Base-by-base conservation (phyloP, 192 early-diverging fungal species). In the Phlyctochytrium arcticum region DNA sequence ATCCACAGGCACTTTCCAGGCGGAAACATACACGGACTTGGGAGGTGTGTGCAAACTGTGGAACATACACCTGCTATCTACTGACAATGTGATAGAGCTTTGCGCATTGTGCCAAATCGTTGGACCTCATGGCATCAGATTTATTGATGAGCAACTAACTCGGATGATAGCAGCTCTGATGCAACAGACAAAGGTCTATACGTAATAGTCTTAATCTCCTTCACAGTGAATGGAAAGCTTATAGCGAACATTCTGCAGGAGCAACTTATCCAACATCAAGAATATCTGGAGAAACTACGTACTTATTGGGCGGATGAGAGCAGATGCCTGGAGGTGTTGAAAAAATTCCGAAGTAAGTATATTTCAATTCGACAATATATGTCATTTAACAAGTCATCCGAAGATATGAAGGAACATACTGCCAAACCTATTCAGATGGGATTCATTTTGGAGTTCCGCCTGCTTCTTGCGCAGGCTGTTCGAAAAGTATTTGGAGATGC, bases 131-230 rank as follows among this genome's bases (percentile, higher is more conserved):
- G 75, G 75, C 12, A 35, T 67, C n/a, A 36, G 54, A 31, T 70
- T 76, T 36, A 54, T 76, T 24, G 75, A 76, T 48, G 65, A 68
- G 46, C 67, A 75, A 65, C 37, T 75, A 3, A 32, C 36, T 4
- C 21, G 65, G 9, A 70, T 71, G 54, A 36, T 66, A 2, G 60
- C 60, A 8, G 54, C 24, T 8, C 47, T 66, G 24, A 54, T 21
- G 42, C 55, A 55, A 21, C 7, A 17, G 50, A 53, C 50, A 15
- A 53, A 27, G 50, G 50, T 29, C 19, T 5, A 26, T 17, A 27
- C 9, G 17, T 53, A 27, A 17, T 29, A 19, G 39, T 44, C 21
- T 44, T 44, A 10, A 42, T 42, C n/a, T n/a, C 12, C 0, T 44
- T 44, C 12, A 2, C 0, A 19, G 12, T 53, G 12, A 19, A 53